Evolutionary conservation across 345 rosid species (phyloP), one percentile per base, ranked within the genome.

Genomic region (Gossypium sturtianum): DNA sequence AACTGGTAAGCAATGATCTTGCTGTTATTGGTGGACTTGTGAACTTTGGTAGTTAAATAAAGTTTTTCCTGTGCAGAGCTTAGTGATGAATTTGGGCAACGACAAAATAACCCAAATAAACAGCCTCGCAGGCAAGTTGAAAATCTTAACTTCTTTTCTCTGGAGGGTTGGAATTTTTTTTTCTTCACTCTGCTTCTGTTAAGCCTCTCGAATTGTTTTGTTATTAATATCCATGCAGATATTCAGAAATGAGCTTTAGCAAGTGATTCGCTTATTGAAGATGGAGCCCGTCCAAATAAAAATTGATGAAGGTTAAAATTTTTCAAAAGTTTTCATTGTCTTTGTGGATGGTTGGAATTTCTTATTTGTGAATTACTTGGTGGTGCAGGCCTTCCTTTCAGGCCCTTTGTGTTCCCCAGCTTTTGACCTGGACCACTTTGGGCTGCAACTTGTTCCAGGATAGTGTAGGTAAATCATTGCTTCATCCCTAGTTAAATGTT

Each of bases 191-290:
- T 64, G 27, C 70, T 19, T 15, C 72, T 12, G 29, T 66, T 17
- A 27, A 3, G 47, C 23, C 5, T 16, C 66, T 15, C 53, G 9
- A 57, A 57, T 8, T 66, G 15, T 60, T 58, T 41, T 70, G 7
- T 69, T 45, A 12, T 66, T 75, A 74, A n/a, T 45, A 51, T 34
- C 3, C 38, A 19, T 87, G 85, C 81, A 89, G 93, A 82, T 89
- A 88, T 75, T 90, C 95, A 0, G 89, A 88, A 74, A 91, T 91
- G 97, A 89, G 85, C 77, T 91, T 85, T 84, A 82, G 89, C 85
- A 86, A 87, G 87, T 84, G 87, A 85, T 84, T 80, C 69, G 38
- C 84, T 79, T 77, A 75, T 74, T 74, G 71, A 70, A 77, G 67
- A 73, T 63, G 81, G 61, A 80, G 70, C 73, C 43, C 74, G 74